Evolutionary conservation across 192 early-diverging fungal genomes (phyloP), one percentile per base, ranked within the genome.

Genomic region (Jimgerdemannia flammicorona): DNA sequence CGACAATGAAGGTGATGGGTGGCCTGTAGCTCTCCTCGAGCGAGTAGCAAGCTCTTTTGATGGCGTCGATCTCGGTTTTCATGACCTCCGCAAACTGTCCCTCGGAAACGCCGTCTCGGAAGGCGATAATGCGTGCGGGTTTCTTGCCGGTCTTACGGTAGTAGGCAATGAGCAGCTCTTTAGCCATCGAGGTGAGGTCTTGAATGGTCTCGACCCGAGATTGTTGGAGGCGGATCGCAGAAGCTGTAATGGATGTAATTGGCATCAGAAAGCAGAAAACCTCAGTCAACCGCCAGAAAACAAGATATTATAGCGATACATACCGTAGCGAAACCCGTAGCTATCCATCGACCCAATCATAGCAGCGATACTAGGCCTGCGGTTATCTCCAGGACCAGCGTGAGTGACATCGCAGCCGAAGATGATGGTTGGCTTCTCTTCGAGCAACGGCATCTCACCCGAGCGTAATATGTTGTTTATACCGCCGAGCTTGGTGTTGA

Each of bases 361-460:
- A 0, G 95, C 85, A 11, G 93, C 93, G 75, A 96, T 91, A 18
- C 94, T 95, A 2, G 91, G 91, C 54, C 88, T 84, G 69, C 76
- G 70, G 14, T 63, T 80, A 63, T 90, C 87, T 3, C 29, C 94
- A 42, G 95, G 92, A 43, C 85, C 81, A 42, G 93, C 90, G 77
- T 96, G 96, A 9, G 93, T 95, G 43, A 98, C 93, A 81, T 98
- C 96, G n/a, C 94, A 95, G 20, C 96, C 96, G 74, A 98, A 83
- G 41, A 98, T 75, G 70, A 98, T 90, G 18, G 96, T 96, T 20
- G 94, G 92, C 3, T 80, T 70, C 40, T 88, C 78, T n/a, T 86
- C 81, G 44, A 95, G 82, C 81, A 98, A 93, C 3, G 91, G 90
- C 40, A 93, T 86, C 74, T 92, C 83, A 10, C 75, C 64, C n/a